A percentile compares a stretch with the other conserved stretches of the same genome.
phyloP scores from a whole-genome alignment of 768 basidiomycete species.

The Gymnopilus dilepis region DNA sequence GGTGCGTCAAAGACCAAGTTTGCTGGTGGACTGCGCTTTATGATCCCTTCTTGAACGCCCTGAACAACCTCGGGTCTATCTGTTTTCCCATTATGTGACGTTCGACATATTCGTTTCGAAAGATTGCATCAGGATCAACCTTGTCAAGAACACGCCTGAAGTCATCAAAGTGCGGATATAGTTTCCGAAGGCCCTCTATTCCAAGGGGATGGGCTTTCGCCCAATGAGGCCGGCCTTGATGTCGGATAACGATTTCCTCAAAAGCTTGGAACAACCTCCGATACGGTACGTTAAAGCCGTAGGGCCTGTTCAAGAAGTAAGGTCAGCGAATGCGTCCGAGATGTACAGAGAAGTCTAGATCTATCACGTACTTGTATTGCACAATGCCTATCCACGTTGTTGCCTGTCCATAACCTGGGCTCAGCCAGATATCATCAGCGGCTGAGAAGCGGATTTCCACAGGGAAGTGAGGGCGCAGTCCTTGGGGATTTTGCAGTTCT shows the following conservation, averaged over 20 bases:
- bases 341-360: not conserved
- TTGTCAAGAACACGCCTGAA: constrained; percentile 69
- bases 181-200: constrained; percentile 61
- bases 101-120: constrained; percentile 89
- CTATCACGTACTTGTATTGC: constrained; percentile 90
- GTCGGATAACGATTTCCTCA: constrained; percentile 67
- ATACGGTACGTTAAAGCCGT: constrained; percentile 84
- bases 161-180: constrained; percentile 85
- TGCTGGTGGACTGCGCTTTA: constrained; percentile 10
- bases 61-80: constrained; percentile 48
- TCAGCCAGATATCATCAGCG: constrained; percentile 92
- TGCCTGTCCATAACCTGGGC: constrained; percentile 77
- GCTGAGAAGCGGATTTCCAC: constrained; percentile 91
- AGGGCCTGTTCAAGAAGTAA: constrained; percentile 62
- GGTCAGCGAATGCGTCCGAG: not conserved
- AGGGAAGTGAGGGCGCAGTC: constrained; percentile 88
- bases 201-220: constrained; percentile 86
- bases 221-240: constrained; percentile 94
- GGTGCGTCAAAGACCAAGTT: constrained; percentile 1
- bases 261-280: constrained; percentile 76
- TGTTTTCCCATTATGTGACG: constrained; percentile 81
- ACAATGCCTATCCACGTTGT: constrained; percentile 97
- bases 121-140: constrained; percentile 77
- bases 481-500: constrained; percentile 70
- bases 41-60: constrained; percentile 43